Conservation (phyloP, 2,329 filamentous ascomycete genomes). For the Aureobasidium lini region DNA sequence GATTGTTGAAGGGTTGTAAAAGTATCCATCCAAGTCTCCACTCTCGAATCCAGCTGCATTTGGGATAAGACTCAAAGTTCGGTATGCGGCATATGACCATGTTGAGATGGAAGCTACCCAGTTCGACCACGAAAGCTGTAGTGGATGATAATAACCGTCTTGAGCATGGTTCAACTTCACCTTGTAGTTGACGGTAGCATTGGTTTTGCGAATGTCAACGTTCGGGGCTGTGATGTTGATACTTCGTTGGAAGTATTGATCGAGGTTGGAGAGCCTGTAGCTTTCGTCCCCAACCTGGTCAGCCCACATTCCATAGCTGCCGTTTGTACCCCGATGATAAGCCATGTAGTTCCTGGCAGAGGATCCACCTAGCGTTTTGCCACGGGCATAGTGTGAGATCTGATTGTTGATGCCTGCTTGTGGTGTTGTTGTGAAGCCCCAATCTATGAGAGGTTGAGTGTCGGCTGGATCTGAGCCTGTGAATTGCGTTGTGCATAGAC, state of each 20-base stretch:
- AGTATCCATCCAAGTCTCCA: background rate
- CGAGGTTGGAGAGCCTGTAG: too few relatives aligned
- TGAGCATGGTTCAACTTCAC: background rate
- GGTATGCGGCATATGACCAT: too few relatives aligned
- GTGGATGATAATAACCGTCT: background rate
- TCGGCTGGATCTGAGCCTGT: too few relatives aligned
- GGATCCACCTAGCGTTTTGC: conserved; percentile 24
- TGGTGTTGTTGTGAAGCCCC: conserved; percentile 11
- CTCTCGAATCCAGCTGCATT: background rate
- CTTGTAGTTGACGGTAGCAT: background rate
- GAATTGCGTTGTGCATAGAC: too few relatives aligned
- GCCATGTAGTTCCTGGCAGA: background rate
- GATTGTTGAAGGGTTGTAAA: background rate
- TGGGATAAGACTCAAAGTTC: too few relatives aligned
- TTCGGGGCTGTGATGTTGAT: too few relatives aligned
- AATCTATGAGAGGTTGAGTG: too few relatives aligned
- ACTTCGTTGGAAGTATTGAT: too few relatives aligned
- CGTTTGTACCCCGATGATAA: background rate
- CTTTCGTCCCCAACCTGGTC: too few relatives aligned
- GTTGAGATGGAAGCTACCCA: too few relatives aligned
- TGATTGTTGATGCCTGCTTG: background rate
- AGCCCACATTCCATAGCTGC: background rate
- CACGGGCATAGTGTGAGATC: conserved; percentile 22
- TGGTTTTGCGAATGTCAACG: too few relatives aligned
- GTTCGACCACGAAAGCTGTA: background rate